Evolutionary conservation across 2,329 filamentous ascomycete species (phyloP).

Genomic region (Fusarium tricinctum): DNA sequence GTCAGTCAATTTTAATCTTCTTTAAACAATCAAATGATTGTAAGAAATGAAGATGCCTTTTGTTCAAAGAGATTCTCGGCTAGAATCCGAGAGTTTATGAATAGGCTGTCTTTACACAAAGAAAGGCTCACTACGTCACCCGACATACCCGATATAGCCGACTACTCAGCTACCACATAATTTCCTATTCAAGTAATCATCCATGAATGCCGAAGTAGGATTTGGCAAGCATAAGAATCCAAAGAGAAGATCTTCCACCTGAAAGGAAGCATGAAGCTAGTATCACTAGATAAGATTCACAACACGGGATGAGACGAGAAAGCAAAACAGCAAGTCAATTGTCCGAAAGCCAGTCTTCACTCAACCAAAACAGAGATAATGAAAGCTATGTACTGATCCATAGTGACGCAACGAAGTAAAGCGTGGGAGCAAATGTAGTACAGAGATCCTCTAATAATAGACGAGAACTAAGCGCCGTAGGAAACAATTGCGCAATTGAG

Average conservation of each 20-base stretch:
- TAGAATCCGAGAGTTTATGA: conserved; percentile 10
- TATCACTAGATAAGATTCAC: neutral
- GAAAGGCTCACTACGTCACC: neutral
- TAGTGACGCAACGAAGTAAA: neutral
- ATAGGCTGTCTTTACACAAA: neutral
- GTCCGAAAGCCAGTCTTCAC: neutral
- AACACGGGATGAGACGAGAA: neutral
- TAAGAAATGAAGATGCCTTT: neutral
- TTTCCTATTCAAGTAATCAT: neutral
- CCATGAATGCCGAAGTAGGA: too few species aligned
- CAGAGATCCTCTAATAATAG: too few species aligned
- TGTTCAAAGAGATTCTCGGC: neutral
- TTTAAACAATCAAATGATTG: too few species aligned
- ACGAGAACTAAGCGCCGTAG: neutral
- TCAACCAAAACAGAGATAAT: neutral
- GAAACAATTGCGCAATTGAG: neutral
- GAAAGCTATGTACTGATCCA: neutral
- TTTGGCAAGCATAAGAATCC: too few species aligned
- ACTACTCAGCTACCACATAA: neutral
- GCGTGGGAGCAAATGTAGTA: neutral
- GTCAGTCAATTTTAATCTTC: neutral
- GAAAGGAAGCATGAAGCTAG: neutral
- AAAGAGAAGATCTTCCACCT: neutral
- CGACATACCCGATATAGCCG: conserved; percentile 34
- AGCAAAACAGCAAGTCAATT: neutral